phyloP scores from a whole-genome alignment of 768 basidiomycete species.

The Phylloporus sp. region DNA sequence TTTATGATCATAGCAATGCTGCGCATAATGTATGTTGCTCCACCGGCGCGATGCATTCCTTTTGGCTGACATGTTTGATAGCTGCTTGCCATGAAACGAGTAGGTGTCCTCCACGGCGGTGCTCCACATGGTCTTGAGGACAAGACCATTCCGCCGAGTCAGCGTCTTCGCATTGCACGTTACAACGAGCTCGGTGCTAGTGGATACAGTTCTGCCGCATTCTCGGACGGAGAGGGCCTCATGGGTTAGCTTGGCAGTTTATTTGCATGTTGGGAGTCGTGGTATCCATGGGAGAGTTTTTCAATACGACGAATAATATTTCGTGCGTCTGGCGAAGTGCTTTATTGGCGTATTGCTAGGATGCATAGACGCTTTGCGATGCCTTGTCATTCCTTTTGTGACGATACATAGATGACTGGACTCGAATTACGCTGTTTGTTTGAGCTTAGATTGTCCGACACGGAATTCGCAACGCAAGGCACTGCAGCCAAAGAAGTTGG shows the following conservation, averaged over 20 bases:
- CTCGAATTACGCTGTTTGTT: background rate
- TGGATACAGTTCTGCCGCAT: conserved; percentile 51
- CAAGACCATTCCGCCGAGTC: conserved; percentile 64
- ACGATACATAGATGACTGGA: background rate
- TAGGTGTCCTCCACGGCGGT: conserved; percentile 50
- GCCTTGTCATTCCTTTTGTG: conserved; percentile 8
- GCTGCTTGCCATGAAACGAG: conserved; percentile 47
- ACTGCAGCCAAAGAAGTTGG: background rate
- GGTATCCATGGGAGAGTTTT: conserved; percentile 3
- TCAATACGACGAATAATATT: conserved; percentile 4
- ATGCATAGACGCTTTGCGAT: conserved; percentile 11
- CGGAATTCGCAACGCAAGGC: too few relatives aligned
- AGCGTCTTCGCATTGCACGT: conserved; percentile 64
- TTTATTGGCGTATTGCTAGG: conserved; percentile 4
- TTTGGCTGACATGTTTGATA: conserved; percentile 8
- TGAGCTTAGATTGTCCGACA: too few relatives aligned
- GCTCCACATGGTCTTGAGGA: conserved; percentile 54
- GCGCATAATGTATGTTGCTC: conserved; percentile 62
- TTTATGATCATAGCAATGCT: conserved; percentile 85
- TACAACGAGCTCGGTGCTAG: conserved; percentile 49
- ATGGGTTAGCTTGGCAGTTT: conserved; percentile 28
- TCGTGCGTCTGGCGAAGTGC: background rate
- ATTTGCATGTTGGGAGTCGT: background rate
- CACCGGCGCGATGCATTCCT: background rate
- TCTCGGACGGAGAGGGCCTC: conserved; percentile 55